Evolutionary conservation across 2,329 filamentous ascomycete species (phyloP).

Genomic region (Talaromyces sp.): DNA sequence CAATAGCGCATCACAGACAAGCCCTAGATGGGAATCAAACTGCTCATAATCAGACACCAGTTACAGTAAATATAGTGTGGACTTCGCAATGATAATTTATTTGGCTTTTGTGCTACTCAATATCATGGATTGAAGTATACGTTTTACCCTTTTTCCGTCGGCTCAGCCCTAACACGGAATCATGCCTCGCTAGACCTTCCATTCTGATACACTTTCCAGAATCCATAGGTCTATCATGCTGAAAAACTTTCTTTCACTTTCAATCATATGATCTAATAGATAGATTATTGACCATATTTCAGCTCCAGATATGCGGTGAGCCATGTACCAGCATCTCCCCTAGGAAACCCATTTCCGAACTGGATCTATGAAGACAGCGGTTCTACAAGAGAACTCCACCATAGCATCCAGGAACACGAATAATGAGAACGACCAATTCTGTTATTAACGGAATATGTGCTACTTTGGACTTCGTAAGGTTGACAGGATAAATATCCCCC

Average conservation of each 20-base stretch:
- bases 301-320: neutral
- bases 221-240: neutral
- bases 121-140: neutral
- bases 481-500: neutral
- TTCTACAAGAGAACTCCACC: neutral
- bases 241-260: neutral
- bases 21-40: neutral
- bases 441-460: neutral
- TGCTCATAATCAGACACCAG: neutral
- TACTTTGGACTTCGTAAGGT: neutral
- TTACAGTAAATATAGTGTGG: neutral
- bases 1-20: neutral
- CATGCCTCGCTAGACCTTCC: neutral
- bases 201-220: neutral
- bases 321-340: neutral
- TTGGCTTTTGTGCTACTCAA: neutral
- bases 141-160: neutral
- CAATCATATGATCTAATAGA: neutral
- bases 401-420: neutral
- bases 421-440: neutral
- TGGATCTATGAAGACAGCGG: neutral
- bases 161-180: neutral
- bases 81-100: neutral
- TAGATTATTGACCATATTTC: neutral
- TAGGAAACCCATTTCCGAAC: slow-evolving; percentile 2